Conservation (phyloP, 179 eudicot species). For the Actinidia arguta region DNA sequence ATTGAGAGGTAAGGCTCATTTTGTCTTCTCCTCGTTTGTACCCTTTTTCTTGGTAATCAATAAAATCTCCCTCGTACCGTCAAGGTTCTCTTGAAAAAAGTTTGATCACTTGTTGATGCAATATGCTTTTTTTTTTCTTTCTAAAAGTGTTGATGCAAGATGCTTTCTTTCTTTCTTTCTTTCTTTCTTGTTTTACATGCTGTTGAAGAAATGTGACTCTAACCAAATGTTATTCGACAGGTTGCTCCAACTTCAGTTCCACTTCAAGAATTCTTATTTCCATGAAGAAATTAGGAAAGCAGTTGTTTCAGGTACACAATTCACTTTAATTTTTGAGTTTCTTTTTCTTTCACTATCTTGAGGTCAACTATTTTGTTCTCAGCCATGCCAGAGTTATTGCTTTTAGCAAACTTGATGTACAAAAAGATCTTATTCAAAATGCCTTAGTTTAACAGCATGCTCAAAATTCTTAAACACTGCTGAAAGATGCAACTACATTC, state of each 20-base stretch:
- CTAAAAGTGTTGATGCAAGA: conserved; percentile 19
- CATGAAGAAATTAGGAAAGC: conserved; percentile 98
- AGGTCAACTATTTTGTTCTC: conserved; percentile 22
- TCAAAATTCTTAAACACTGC: too few species aligned
- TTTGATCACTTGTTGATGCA: background rate
- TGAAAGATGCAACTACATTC: too few species aligned
- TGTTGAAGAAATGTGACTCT: conserved; percentile 2
- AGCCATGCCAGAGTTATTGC: conserved; percentile 98
- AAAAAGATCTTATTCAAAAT: conserved; percentile 83
- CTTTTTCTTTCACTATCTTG: background rate
- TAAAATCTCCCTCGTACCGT: too few species aligned
- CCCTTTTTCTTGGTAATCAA: too few species aligned
- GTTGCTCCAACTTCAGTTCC: conserved; percentile 95
- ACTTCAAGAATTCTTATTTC: conserved; percentile 86
- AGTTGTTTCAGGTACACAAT: conserved; percentile 85
- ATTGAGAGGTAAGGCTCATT: too few species aligned
- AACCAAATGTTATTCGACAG: conserved; percentile 36
- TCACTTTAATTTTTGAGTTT: background rate
- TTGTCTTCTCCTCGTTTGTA: too few species aligned
- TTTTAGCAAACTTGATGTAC: conserved; percentile 94
- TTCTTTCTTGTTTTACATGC: background rate
- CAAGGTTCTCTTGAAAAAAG: too few species aligned
- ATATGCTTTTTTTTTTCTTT: too few species aligned
- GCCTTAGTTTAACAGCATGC: too few species aligned
- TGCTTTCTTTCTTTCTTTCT: background rate